Conservation (phyloP, 139 green algal species). For the Medakamo hakoo region DNA sequence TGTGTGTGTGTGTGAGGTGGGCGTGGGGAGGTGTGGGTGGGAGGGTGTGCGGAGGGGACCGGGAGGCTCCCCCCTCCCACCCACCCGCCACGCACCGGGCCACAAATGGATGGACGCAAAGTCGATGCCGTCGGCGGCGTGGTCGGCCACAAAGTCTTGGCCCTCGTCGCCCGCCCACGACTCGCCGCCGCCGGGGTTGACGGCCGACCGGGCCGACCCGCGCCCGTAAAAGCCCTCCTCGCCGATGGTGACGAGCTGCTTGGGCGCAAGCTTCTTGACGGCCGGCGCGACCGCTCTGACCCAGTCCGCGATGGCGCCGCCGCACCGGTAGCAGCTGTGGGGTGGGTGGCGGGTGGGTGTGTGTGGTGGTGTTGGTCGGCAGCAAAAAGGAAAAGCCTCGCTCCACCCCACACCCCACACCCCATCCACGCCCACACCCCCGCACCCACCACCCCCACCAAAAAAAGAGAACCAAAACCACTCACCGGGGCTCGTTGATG, state of each 20-base stretch:
- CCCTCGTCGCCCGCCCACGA: neutral
- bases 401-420: neutral
- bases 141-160: slow-evolving; percentile 21
- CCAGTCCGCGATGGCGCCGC: slow-evolving; percentile 19
- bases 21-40: slow-evolving; percentile 1
- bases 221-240: slow-evolving; percentile 19
- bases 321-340: no score
- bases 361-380: no score
- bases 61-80: slow-evolving; percentile 3
- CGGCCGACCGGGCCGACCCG: no score
- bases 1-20: no score
- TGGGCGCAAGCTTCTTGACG: slow-evolving; percentile 21
- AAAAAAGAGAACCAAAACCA: no score
- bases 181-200: slow-evolving; percentile 10
- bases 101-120: slow-evolving; percentile 27
- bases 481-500: slow-evolving; percentile 62
- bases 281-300: slow-evolving; percentile 21
- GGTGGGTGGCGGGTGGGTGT: no score
- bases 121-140: slow-evolving; percentile 15
- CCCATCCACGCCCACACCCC: no score
- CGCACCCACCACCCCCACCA: no score
- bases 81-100: slow-evolving; percentile 6
- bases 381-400: no score
- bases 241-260: slow-evolving; percentile 20
- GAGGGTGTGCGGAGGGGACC: neutral